Base-by-base conservation (phyloP, 139 green algal genomes). In the Coccomyxa sp. region DNA sequence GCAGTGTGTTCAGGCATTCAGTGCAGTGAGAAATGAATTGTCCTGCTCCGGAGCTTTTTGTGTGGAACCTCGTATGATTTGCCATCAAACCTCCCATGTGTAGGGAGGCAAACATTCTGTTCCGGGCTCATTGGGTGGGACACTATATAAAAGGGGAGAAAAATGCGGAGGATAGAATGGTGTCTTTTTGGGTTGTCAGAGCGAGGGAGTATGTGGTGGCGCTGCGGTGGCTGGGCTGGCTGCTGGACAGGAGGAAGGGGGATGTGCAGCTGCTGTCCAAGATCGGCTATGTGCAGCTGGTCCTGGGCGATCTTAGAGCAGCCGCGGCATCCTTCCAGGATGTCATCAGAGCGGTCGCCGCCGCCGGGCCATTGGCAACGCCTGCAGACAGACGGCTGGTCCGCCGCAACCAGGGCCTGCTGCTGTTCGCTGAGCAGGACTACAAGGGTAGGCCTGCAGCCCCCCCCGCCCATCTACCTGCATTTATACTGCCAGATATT, bases 341-440 rank as follows among this genome's bases (percentile, higher is more conserved):
- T 38, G 38, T 58, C 21, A 71, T 71, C 63, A 71, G 9, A 71
- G 18, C 63, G 4, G 63, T 71, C 4, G 63, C 63, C 18, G 63
- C 18, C 21, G 1, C 4, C 9, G 63, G 63, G 18, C 18, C 63
- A 9, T 1, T 14, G 63, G 18, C 63, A 71, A 71, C 18, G 18
- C 63, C 18, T 1, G 7, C 63, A 11, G 18, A 71, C 18, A 21
- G 63, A 25, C 63, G 51, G 14, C 58, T 57, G n/a, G 13, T 82
- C 31, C 81, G 79, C 0, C 59, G 81, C 25, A 84, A 88, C 58
- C 77, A 81, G 30, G 87, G 84, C 14, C 82, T 88, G 76, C 75
- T 87, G 58, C 32, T 76, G n/a, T 87, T 87, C 66, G 57, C 81
- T 23, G 81, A 86, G 77, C 74, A 78, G 31, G 87, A 90, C 59